phyloP scores from a whole-genome alignment of 139 green algal species.

The Micractinium sp. region DNA sequence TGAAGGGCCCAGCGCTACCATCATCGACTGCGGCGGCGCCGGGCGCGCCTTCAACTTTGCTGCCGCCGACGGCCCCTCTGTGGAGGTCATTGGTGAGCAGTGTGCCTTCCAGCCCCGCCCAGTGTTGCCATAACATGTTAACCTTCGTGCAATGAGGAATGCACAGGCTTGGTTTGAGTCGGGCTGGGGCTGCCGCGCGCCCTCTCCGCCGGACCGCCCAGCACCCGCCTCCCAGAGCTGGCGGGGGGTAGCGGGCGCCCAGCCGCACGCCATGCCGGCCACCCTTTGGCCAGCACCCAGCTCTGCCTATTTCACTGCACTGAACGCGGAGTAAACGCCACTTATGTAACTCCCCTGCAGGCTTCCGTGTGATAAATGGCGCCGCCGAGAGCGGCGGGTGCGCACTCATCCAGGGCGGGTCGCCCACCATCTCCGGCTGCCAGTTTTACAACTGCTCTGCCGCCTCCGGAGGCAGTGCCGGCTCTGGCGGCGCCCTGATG shows the following conservation, averaged over 20 bases:
- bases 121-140: too few species aligned
- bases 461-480: not conserved
- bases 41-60: not conserved
- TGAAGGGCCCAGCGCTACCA: not conserved
- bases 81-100: not conserved
- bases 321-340: too few species aligned
- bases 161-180: too few species aligned
- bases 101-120: not conserved
- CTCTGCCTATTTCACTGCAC: not conserved
- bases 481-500: constrained; percentile 32
- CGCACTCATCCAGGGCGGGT: not conserved
- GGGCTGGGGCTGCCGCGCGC: too few species aligned
- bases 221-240: too few species aligned
- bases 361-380: constrained; percentile 13
- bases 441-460: constrained; percentile 21
- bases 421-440: constrained; percentile 23
- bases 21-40: constrained; percentile 38
- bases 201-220: too few species aligned
- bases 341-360: not conserved
- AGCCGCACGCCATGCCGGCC: too few species aligned
- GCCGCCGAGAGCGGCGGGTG: constrained; percentile 6
- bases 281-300: too few species aligned
- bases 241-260: too few species aligned
- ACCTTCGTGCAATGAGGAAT: too few species aligned
- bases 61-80: not conserved